These are phyloP conservation scores for Colletotrichum endophyticum DNA, from an alignment of 2,329 filamentous ascomycete species.

Conservation along the genomic window DNA sequence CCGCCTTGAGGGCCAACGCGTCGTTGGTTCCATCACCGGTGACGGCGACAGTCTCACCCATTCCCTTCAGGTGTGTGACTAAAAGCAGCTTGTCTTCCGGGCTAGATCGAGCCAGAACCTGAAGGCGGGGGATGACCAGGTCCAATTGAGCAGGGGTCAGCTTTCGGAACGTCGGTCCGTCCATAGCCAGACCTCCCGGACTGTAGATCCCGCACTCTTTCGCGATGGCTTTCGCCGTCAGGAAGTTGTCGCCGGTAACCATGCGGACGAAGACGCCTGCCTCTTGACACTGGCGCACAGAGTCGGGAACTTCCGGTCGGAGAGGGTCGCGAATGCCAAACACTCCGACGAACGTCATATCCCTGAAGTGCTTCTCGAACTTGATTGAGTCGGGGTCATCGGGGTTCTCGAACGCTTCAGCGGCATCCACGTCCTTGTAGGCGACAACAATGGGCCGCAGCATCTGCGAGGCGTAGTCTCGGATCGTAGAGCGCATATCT, in stretches of 20 bases:
- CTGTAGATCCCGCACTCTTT: constrained; percentile 74
- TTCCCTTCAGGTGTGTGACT: constrained; percentile 63
- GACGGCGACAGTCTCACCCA: constrained; percentile 63
- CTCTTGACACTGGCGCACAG: constrained; percentile 45
- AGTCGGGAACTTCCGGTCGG: constrained; percentile 45
- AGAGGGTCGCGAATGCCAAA: constrained; percentile 56
- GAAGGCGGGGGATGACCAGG: constrained; percentile 60
- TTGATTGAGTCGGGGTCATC: constrained; percentile 15
- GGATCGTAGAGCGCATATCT: constrained; percentile 37
- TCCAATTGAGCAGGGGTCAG: constrained; percentile 65
- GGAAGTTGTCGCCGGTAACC: constrained; percentile 57
- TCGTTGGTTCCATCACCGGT: constrained; percentile 70
- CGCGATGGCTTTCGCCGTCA: constrained; percentile 76
- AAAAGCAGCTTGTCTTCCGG: constrained; percentile 71
- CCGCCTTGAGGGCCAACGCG: constrained; percentile 63
- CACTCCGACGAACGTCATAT: constrained; percentile 55
- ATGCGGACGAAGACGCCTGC: constrained; percentile 51
- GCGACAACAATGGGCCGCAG: constrained; percentile 70
- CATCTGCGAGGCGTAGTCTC: constrained; percentile 67
- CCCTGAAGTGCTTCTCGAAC: constrained; percentile 29
- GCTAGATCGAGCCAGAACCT: constrained; percentile 69
- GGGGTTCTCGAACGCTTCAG: constrained; percentile 10
- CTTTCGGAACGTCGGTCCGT: constrained; percentile 70
- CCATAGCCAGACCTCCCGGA: constrained; percentile 66
- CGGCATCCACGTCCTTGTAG: constrained; percentile 67